phyloP scores from a whole-genome alignment of 2,329 filamentous ascomycete species.

The Trichoderma aggressivum region DNA sequence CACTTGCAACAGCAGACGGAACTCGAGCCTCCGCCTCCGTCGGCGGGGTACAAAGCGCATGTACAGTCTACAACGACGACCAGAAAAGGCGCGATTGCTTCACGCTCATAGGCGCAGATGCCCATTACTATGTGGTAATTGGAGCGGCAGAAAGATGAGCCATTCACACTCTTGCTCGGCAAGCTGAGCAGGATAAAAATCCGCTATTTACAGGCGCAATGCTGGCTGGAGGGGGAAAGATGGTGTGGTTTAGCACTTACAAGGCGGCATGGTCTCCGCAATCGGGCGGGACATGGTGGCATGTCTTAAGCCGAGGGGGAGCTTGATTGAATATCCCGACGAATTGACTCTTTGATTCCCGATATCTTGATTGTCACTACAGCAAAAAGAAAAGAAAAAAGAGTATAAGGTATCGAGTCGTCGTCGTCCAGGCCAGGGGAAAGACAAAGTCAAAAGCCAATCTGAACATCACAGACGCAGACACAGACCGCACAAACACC shows the following conservation, averaged over 20 bases:
- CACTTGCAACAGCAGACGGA: neutral
- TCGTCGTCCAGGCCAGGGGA: neutral
- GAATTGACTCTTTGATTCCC: neutral
- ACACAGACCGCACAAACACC: neutral
- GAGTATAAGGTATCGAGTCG: too few species aligned
- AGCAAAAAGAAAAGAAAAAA: too few species aligned
- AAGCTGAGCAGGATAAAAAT: slow-evolving; percentile 3
- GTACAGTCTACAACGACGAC: neutral
- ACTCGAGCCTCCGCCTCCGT: neutral
- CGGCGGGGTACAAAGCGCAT: neutral
- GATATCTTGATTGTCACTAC: neutral
- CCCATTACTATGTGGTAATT: neutral
- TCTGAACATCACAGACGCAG: neutral
- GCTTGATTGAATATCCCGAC: neutral
- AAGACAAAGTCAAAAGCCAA: neutral
- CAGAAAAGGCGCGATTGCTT: neutral
- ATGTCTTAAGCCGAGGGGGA: slow-evolving; percentile 3
- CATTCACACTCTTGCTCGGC: neutral
- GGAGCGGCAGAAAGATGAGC: slow-evolving; percentile 10
- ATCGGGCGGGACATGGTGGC: neutral
- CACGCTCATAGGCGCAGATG: neutral
- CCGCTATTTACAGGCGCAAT: neutral
- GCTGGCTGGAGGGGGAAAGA: neutral
- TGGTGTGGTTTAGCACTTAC: neutral
- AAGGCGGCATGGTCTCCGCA: neutral